phyloP scores from a whole-genome alignment of 345 rosid genomes.

The Eucalyptus sp. region DNA sequence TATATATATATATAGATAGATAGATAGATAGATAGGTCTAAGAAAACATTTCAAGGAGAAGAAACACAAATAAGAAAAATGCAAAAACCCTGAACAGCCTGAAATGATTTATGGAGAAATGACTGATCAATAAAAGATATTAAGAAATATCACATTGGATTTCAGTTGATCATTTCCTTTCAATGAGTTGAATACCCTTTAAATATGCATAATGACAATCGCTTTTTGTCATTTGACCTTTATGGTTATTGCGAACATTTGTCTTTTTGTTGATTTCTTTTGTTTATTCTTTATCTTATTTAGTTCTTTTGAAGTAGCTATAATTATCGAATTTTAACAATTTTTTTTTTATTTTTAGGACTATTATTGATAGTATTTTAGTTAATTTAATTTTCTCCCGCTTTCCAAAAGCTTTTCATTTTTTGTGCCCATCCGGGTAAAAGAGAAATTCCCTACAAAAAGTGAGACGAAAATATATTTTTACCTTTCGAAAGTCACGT shows the following conservation, averaged over 20 bases:
- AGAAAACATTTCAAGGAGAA: not conserved
- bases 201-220: not conserved
- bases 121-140: not conserved
- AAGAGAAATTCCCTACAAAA: not conserved
- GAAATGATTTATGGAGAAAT: not conserved
- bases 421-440: not conserved
- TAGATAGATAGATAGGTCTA: too few species aligned
- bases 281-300: not conserved
- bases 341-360: not conserved
- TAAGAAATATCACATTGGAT: not conserved
- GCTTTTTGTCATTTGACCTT: not conserved
- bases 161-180: not conserved
- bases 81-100: not conserved
- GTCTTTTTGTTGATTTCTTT: not conserved
- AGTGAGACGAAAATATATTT: not conserved
- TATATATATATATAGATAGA: too few species aligned
- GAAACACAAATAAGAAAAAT: not conserved
- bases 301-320: not conserved
- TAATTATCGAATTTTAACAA: not conserved
- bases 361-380: not conserved
- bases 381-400: not conserved
- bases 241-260: not conserved
- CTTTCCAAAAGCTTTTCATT: not conserved
- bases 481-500: not conserved
- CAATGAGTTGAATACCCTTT: not conserved